Percentiles rank a stretch among this genome's conserved stretches.
Evolutionary conservation across 2,329 filamentous ascomycete species (phyloP).

Genomic region (Pseudogymnoascus sp.): DNA sequence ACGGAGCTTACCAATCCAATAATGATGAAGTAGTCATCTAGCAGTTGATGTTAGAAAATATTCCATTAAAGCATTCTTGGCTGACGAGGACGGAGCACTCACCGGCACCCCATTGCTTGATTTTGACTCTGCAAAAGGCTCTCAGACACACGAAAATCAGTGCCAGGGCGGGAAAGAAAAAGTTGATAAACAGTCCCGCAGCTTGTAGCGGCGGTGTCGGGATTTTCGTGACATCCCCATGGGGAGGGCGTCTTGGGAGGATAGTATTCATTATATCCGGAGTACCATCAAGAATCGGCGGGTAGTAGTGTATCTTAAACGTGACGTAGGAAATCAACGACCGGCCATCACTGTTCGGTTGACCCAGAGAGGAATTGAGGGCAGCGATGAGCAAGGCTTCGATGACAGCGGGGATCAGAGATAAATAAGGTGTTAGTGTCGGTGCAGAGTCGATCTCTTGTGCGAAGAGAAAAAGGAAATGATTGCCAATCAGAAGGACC

Average conservation of each 20-base stretch:
- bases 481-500: not conserved
- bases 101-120: constrained; percentile 29
- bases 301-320: not conserved
- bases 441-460: not conserved
- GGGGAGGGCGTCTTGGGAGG: not conserved
- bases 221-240: constrained; percentile 19
- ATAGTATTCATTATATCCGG: constrained; percentile 1
- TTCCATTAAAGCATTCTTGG: not conserved
- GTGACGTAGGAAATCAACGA: not conserved
- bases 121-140: constrained; percentile 28
- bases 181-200: constrained; percentile 29
- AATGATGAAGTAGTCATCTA: not conserved
- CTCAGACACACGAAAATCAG: constrained; percentile 24
- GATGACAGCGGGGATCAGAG: not conserved
- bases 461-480: not conserved
- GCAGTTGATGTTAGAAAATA: not conserved
- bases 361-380: not conserved
- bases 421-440: constrained; percentile 9
- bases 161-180: constrained; percentile 31
- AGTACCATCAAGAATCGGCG: not conserved
- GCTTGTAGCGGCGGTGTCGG: constrained; percentile 32
- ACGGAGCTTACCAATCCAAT: not conserved
- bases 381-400: not conserved
- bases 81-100: constrained; percentile 15
- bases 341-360: not conserved